Percentiles rank a stretch among this genome's conserved stretches.
These are phyloP conservation scores for Silene noctiflora DNA, from an alignment of 179 eudicot species.

Conservation along the genomic window DNA sequence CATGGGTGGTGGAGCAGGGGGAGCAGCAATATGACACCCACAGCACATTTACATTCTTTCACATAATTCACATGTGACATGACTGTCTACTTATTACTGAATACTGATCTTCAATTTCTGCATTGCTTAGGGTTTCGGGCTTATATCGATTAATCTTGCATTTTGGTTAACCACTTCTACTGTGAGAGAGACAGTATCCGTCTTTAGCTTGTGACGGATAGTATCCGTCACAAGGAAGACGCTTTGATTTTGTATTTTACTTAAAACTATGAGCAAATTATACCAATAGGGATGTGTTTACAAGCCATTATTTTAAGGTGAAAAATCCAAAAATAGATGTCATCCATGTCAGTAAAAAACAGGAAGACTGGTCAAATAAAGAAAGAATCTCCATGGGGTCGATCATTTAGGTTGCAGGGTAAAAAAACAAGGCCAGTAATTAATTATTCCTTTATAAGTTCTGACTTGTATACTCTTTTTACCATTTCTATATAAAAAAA, in stretches of 20 bases:
- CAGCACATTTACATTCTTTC: conserved; percentile 4
- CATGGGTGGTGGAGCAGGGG: conserved; percentile 31
- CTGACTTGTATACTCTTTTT: background rate
- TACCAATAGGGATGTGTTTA: no score
- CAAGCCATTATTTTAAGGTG: no score
- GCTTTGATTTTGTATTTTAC: no score
- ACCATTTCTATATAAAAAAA: background rate
- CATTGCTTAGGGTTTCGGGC: conserved; percentile 24
- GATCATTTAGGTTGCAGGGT: conserved; percentile 16
- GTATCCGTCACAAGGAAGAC: no score
- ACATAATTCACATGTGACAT: conserved; percentile 16
- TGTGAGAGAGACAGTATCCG: no score
- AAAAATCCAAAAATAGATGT: conserved; percentile 5
- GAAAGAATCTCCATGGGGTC: conserved; percentile 25
- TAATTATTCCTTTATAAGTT: no score
- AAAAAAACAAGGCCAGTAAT: background rate
- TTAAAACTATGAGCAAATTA: no score
- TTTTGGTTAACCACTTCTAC: conserved; percentile 22
- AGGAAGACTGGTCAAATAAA: conserved; percentile 30
- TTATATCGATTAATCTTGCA: conserved; percentile 28
- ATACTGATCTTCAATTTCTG: background rate
- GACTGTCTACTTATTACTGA: background rate
- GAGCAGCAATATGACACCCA: conserved; percentile 23
- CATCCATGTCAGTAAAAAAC: conserved; percentile 17
- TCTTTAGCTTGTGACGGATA: no score